A percentile compares a stretch with the other conserved stretches of the same genome.
Conservation (phyloP, 2,329 filamentous ascomycete species). For the Fusarium solani-melongenae region DNA sequence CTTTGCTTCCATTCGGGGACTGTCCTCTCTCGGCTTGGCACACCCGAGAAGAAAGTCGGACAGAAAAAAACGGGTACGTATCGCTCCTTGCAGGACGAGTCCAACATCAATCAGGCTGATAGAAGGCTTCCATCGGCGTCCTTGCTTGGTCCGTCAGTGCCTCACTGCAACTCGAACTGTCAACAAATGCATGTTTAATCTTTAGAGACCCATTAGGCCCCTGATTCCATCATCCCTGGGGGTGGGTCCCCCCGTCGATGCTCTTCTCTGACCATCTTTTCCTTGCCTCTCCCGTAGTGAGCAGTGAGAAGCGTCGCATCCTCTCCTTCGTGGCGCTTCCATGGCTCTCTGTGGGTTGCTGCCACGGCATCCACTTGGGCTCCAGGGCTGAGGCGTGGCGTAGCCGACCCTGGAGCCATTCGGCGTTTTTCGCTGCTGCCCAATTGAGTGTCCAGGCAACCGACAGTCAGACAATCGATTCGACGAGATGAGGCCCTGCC, state of each 20-base stretch:
- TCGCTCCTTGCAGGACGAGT: conserved; percentile 4
- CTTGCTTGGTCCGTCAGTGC: background rate
- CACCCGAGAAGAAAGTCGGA: background rate
- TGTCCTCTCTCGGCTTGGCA: background rate
- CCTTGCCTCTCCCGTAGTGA: conserved; percentile 1
- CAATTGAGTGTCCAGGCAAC: conserved; percentile 21
- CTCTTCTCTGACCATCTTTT: conserved; percentile 25
- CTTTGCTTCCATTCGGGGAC: conserved; percentile 6
- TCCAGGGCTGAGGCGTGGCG: conserved; percentile 34
- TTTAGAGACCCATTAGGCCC: conserved; percentile 10
- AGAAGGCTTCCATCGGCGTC: background rate
- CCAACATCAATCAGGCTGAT: background rate
- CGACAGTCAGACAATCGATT: background rate
- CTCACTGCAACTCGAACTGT: conserved; percentile 6
- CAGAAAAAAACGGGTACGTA: background rate
- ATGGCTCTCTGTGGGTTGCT: conserved; percentile 33
- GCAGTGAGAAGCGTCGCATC: background rate
- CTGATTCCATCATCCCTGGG: conserved; percentile 2
- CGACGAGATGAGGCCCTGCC: conserved; percentile 4
- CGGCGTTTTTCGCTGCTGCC: conserved; percentile 9
- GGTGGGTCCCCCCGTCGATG: conserved; percentile 25
- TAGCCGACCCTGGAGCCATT: conserved; percentile 7
- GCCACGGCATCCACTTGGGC: conserved; percentile 31
- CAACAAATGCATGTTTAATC: conserved; percentile 20
- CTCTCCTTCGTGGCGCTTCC: conserved; percentile 40